Conservation (phyloP, 345 rosid genomes). For the Nasturtium officinale region DNA sequence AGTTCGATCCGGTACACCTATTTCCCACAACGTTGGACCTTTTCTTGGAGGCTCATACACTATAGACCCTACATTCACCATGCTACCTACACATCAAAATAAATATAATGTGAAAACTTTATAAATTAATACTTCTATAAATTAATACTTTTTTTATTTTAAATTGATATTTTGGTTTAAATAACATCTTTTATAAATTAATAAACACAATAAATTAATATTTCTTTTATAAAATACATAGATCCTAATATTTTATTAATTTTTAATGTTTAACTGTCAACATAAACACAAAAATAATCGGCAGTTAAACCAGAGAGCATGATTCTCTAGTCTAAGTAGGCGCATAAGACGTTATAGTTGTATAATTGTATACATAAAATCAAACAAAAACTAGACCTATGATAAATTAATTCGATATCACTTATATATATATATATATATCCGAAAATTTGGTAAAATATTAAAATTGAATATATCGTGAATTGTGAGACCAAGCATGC, state of each 20-base stretch:
- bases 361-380: background rate
- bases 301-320: background rate
- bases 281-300: background rate
- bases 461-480: background rate
- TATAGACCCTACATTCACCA: conserved; percentile 48
- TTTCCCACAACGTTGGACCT: conserved; percentile 89
- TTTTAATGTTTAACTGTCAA: no score
- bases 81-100: conserved; percentile 48
- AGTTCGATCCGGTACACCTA: conserved; percentile 72
- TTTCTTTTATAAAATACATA: no score
- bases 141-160: no score
- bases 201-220: no score
- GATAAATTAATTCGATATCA: background rate
- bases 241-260: no score
- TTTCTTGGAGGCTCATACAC: conserved; percentile 70
- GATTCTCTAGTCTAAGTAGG: background rate
- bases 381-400: background rate
- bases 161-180: no score
- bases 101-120: no score
- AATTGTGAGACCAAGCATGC: conserved; percentile 4
- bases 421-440: no score
- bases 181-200: no score
- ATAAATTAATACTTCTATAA: no score
- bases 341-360: background rate
- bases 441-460: no score